Percentiles rank a stretch among this genome's conserved stretches.
These are phyloP conservation scores for Paraphoma sp. DNA, from an alignment of 2,329 filamentous ascomycete genomes.

Conservation along the genomic window DNA sequence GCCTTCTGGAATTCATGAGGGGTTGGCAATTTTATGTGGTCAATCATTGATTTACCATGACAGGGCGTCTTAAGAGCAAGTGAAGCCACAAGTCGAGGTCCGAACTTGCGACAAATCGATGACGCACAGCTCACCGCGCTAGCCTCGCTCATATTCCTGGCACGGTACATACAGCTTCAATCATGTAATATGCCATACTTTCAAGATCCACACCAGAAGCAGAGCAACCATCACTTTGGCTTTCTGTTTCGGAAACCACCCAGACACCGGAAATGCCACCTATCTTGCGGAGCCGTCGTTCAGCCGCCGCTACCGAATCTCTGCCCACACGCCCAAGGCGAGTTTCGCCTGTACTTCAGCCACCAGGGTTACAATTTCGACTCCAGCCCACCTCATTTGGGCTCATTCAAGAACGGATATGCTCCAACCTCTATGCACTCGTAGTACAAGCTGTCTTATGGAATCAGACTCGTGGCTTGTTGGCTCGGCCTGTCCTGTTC, in stretches of 20 bases:
- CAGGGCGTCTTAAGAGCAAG: too few relatives aligned
- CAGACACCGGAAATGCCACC: background rate
- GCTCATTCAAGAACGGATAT: slow-evolving; percentile 82
- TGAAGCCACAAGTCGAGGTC: too few relatives aligned
- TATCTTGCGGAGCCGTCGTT: background rate
- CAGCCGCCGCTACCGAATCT: background rate
- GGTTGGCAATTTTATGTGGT: too few relatives aligned
- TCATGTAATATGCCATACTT: too few relatives aligned
- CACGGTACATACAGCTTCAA: background rate
- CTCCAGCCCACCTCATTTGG: slow-evolving; percentile 64
- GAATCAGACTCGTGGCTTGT: slow-evolving; percentile 76
- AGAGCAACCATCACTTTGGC: too few relatives aligned
- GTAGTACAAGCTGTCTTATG: slow-evolving; percentile 85
- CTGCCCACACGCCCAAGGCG: slow-evolving; percentile 5
- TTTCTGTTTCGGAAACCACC: too few relatives aligned
- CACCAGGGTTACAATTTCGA: slow-evolving; percentile 25
- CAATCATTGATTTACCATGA: too few relatives aligned
- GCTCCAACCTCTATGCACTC: slow-evolving; percentile 77
- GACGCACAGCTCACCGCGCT: background rate
- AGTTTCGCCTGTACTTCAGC: slow-evolving; percentile 17
- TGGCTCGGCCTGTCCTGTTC: slow-evolving; percentile 79
- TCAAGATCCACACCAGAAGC: too few relatives aligned
- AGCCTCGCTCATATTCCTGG: background rate
- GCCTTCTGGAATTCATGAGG: too few relatives aligned
- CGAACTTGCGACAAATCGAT: background rate